phyloP scores from a whole-genome alignment of 192 early-diverging fungal genomes.

The Pilaira anomala region DNA sequence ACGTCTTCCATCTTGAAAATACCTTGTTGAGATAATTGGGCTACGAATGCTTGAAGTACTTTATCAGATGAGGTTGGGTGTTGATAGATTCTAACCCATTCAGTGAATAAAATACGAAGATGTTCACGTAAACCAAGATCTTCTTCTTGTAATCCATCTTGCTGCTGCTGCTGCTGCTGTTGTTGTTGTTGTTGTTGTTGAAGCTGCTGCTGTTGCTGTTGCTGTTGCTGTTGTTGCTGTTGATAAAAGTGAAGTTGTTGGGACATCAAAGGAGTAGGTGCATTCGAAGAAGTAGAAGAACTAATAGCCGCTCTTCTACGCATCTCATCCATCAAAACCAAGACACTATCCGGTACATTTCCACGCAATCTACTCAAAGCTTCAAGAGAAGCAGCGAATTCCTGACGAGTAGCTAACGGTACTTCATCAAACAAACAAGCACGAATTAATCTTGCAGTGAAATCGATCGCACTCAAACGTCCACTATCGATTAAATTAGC shows the following conservation, averaged over 20 bases:
- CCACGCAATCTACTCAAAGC: conserved; percentile 67
- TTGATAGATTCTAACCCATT: conserved; percentile 79
- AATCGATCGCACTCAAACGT: conserved; percentile 68
- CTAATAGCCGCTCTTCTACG: conserved; percentile 32
- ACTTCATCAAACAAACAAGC: conserved; percentile 59
- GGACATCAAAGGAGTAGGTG: background rate
- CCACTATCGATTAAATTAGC: conserved; percentile 76
- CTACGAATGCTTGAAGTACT: conserved; percentile 59
- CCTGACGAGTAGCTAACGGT: conserved; percentile 49
- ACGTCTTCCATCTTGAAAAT: conserved; percentile 74
- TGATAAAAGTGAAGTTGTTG: conserved; percentile 21
- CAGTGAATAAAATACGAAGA: conserved; percentile 64
- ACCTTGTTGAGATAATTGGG: conserved; percentile 31
- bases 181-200: no score
- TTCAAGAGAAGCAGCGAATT: conserved; percentile 72
- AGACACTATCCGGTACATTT: conserved; percentile 52
- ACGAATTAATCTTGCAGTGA: conserved; percentile 70
- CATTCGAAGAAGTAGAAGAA: conserved; percentile 50
- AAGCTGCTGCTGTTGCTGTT: no score
- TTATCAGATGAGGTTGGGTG: conserved; percentile 72
- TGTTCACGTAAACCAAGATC: conserved; percentile 62
- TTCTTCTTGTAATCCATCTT: conserved; percentile 71
- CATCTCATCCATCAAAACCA: conserved; percentile 56
- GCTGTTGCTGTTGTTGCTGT: no score
- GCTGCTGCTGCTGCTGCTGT: no score